Evolutionary conservation across 2,329 filamentous ascomycete species (phyloP).

Genomic region (Fusarium oxysporum): DNA sequence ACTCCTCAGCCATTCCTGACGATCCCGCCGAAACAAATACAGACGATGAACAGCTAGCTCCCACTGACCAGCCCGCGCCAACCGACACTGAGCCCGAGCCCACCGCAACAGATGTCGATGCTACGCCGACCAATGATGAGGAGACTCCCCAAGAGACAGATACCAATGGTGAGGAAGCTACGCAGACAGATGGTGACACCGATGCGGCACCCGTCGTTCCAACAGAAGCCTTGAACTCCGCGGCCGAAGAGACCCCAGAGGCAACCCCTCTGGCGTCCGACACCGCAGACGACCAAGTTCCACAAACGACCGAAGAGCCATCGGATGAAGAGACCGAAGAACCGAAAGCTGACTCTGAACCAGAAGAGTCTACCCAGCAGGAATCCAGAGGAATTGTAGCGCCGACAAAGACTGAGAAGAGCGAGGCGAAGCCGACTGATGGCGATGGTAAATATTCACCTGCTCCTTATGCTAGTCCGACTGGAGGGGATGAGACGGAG

Average conservation of each 20-base stretch:
- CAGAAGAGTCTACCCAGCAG: not conserved
- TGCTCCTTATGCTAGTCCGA: not conserved
- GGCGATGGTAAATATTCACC: not conserved
- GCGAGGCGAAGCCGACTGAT: not conserved
- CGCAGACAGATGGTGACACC: not conserved
- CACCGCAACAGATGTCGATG: not conserved
- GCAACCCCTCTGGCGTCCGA: constrained; percentile 5
- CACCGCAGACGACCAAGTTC: not conserved
- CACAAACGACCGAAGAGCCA: constrained; percentile 2
- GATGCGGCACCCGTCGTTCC: not conserved
- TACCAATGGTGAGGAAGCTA: constrained; percentile 15
- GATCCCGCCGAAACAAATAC: not conserved
- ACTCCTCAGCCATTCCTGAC: not conserved
- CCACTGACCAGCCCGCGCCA: not conserved
- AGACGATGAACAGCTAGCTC: not conserved
- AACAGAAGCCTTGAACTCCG: not conserved
- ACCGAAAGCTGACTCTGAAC: not conserved
- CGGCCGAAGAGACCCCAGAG: constrained; percentile 7
- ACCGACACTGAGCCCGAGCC: not conserved
- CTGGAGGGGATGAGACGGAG: not conserved
- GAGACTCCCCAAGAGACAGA: not conserved
- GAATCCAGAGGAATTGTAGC: not conserved
- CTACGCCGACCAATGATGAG: not conserved
- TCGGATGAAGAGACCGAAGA: not conserved
- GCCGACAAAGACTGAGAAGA: not conserved